Evolutionary conservation across 306 rosid species (phyloP), one percentile per base, ranked within the genome.

Genomic region (Casuarina equisetifolia): DNA sequence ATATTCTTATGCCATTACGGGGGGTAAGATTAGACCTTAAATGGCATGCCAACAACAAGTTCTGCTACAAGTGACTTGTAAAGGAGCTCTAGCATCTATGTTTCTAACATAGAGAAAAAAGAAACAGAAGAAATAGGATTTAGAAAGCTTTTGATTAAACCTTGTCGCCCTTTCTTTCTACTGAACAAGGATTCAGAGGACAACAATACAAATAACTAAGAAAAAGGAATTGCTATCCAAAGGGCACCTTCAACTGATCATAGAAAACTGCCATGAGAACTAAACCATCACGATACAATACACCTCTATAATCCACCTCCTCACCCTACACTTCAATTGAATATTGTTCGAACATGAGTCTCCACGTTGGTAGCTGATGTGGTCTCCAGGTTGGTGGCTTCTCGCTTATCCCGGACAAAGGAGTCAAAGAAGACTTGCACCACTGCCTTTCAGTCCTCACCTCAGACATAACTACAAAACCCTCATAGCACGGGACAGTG

Each of bases 281-380:
- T 64, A 97, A 95, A 66, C 99, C 99, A 32, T 95, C 99, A 63
- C 99, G 95, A 78, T 95, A 97, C 63, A 95, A 86, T 38, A 71
- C 89, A 25, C 97, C 97, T 91, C 99, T 92, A 82, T 84, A 95
- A 85, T 95, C 99, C 57, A 92, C 97, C 80, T 95, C 97, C 73
- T 95, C 99, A 19, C 97, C 97, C 99, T 95, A 89, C 48, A 69
- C 58, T 12, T 69, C 76, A 70, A 77, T 35, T 51, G 79, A 80
- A 7, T 57, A 61, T 76, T 51, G 39, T 58, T 42, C 48, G n/a
- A n/a, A n/a, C n/a, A n/a, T n/a, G n/a, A n/a, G n/a, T n/a, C n/a
- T n/a, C n/a, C n/a, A n/a, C n/a, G n/a, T n/a, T n/a, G n/a, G n/a
- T n/a, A n/a, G n/a, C 55, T n/a, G 42, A n/a, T 63, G 63, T 76